Evolutionary conservation across 371 early-diverging fungal species (phyloP), one percentile per base, ranked within the genome.

Genomic region (Circinella umbellata): DNA sequence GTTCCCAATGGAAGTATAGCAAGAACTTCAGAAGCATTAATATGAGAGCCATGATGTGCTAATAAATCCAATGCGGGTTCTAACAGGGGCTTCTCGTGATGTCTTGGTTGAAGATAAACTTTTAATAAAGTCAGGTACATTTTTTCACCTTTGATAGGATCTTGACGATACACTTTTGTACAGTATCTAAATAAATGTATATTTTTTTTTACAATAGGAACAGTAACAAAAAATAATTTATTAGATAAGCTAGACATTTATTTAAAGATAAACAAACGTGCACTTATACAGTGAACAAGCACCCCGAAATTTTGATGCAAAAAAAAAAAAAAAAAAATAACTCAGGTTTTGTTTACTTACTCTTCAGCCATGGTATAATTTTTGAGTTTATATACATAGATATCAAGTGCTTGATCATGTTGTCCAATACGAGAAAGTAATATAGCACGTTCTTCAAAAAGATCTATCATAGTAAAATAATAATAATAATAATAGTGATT

Each of bases 321-420:
- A 53, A n/a, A 53, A 53, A 8, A 18, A 42, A 42, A 42, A 42
- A 42, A 42, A 42, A 42, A 42, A 9, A 57, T 60, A 49, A 20
- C 18, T 20, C 11, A 9, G 27, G 37, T 37, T 38, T 54, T 20
- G 14, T 8, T 69, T 84, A 42, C 42, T 67, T 81, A 94, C 84
- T 92, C 89, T 80, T 95, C 94, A 17, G 96, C 97, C 66, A 92
- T 80, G 54, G 81, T 69, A 66, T 90, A 90, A 69, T 91, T 89
- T 18, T 85, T 77, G 18, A 96, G 86, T 67, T 91, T 90, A 74
- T 92, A 91, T 6, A 95, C 91, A 72, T 93, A 91, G 63, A 97
- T 90, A 62, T 85, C 79, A 38, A 98, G 78, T 1, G 96, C 96
- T 70, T 96, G 95, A 63, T 91, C 90, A 69, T 96, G 96, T 68